Base-by-base conservation (phyloP, 1,284 basidiomycete genomes). In the Irpex sp. region DNA sequence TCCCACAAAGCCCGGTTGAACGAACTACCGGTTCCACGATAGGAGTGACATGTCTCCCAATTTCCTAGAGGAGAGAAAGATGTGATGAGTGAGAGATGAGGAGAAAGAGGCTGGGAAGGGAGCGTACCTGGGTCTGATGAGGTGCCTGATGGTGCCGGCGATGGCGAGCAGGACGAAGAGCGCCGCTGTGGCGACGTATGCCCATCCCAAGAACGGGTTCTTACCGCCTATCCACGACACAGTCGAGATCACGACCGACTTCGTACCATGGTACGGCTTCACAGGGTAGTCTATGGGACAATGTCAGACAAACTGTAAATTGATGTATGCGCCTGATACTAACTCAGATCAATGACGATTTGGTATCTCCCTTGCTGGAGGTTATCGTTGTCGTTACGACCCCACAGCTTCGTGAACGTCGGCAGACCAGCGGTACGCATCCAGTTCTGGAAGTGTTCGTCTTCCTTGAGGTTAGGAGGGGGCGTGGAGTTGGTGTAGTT, bases 361-460 rank as follows among this genome's bases (percentile, higher is more conserved):
- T 85, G 78, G 75, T 99, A 99, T 47, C 78, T 82, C 4, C 96
- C 97, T 57, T 86, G 82, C 8, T 72, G 69, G 82, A 99, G 88
- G 48, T 79, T 79, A 37, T 89, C 82, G 36, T 85, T 76, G 72
- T 98, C 97, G 76, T 98, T 98, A 65, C 97, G 83, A 34, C 89
- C 95, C 75, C 93, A 98, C 19, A 98, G 80, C 78, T 98, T 98
- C 52, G 94, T 89, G 79, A 99, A 99, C 0, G 96, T 98, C 0
- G 97, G 97, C 61, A 99, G 79, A 21, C 96, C 97, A 0, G 97
- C 94, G 1, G 95, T 97, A 65, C 97, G 88, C 97, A 99, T 99
- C 97, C 97, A 99, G 70, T 98, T 96, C 78, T 98, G 96, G 81
- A 99, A 98, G 73, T 96, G 96, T 76, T 99, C 94, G 74, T 99